phyloP scores from a whole-genome alignment of 495 filamentous ascomycete species.

The Pseudevernia furfuracea region DNA sequence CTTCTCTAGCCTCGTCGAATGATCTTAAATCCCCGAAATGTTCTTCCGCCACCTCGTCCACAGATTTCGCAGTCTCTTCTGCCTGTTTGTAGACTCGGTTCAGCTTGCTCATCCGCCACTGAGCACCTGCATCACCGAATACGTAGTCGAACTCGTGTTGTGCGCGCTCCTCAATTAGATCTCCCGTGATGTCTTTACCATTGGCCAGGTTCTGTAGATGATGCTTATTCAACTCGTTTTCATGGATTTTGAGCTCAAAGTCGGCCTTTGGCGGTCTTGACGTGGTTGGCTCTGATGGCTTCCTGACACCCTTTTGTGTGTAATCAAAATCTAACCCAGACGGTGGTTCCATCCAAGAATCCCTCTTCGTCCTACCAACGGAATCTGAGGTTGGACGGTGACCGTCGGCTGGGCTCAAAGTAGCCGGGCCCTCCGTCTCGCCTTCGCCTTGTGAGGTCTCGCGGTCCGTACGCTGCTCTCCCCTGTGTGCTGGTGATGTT shows the following conservation, averaged over 20 bases:
- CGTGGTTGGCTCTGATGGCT: slow-evolving; percentile 39
- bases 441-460: slow-evolving; percentile 21
- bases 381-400: slow-evolving; percentile 18
- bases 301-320: slow-evolving; percentile 57
- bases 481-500: neutral
- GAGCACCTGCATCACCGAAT: slow-evolving; percentile 82
- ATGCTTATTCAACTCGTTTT: slow-evolving; percentile 65
- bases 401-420: slow-evolving; percentile 14
- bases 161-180: slow-evolving; percentile 44
- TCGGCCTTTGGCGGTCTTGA: slow-evolving; percentile 50
- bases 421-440: slow-evolving; percentile 32
- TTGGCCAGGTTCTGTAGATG: slow-evolving; percentile 58
- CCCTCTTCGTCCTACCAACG: slow-evolving; percentile 48
- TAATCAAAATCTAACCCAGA: slow-evolving; percentile 78
- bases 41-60: slow-evolving; percentile 77
- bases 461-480: neutral
- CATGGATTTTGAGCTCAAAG: slow-evolving; percentile 68
- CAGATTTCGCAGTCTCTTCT: slow-evolving; percentile 57
- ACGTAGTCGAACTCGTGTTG: slow-evolving; percentile 68
- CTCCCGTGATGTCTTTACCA: slow-evolving; percentile 42
- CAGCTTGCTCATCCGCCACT: slow-evolving; percentile 94
- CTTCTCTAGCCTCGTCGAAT: slow-evolving; percentile 91
- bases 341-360: slow-evolving; percentile 92
- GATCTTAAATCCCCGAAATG: slow-evolving; percentile 72
- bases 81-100: slow-evolving; percentile 76